phyloP scores from a whole-genome alignment of 176 grass and related monocot species.

The Paspalum notatum region DNA sequence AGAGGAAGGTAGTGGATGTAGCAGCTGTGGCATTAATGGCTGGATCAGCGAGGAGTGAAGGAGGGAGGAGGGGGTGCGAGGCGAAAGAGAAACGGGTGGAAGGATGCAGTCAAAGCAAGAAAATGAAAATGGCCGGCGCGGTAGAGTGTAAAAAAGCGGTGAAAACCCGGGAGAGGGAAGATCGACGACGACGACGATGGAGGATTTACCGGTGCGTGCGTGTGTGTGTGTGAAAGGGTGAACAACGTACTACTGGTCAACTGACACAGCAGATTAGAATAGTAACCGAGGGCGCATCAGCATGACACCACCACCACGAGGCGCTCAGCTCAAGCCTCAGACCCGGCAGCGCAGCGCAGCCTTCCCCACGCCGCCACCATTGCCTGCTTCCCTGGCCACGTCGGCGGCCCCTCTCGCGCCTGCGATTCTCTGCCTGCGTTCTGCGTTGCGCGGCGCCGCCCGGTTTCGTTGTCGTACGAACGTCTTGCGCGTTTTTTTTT shows the following conservation, averaged over 20 bases:
- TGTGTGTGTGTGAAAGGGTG: not conserved
- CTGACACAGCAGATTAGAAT: conserved; percentile 39
- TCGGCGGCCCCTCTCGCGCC: too few relatives aligned
- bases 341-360: not conserved
- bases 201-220: not conserved
- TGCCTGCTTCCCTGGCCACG: not conserved
- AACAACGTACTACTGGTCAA: conserved; percentile 36
- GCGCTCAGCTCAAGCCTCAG: conserved; percentile 14
- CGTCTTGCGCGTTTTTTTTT: conserved; percentile 5
- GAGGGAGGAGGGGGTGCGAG: not conserved
- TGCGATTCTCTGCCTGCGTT: conserved; percentile 1
- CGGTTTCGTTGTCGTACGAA: conserved; percentile 4
- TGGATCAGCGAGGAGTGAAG: conserved; percentile 37
- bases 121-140: not conserved
- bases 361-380: conserved; percentile 21
- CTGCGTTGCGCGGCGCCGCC: not conserved
- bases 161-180: conserved; percentile 3
- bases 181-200: not conserved
- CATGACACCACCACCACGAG: conserved; percentile 19
- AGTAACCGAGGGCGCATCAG: conserved; percentile 25
- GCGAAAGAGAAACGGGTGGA: conserved; percentile 28
- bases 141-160: conserved; percentile 22
- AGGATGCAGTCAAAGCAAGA: conserved; percentile 42
- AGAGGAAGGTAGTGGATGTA: conserved; percentile 9
- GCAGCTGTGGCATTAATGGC: conserved; percentile 52